A percentile compares a stretch with the other conserved stretches of the same genome.
Conservation (phyloP, 2,329 filamentous ascomycete species). For the Leptographium lundbergii region DNA sequence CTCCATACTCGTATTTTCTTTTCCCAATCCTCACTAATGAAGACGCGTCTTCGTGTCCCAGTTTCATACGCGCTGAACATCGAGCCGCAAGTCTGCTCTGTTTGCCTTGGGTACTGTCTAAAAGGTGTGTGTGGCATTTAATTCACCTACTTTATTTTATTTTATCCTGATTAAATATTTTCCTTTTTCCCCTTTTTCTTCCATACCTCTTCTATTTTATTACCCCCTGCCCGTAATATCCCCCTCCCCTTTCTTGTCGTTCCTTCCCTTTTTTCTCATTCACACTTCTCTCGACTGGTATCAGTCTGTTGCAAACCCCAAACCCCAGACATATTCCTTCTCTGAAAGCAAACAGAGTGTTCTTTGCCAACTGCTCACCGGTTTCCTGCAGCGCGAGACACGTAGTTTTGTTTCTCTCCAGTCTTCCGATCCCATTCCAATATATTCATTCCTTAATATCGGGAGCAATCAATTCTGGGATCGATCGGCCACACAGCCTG, state of each 20-base stretch:
- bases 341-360: not conserved
- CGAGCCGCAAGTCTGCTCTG: not conserved
- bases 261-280: not conserved
- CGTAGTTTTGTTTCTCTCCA: not conserved
- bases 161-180: conserved; percentile 1
- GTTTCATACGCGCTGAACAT: conserved; percentile 1
- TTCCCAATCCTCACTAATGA: not conserved
- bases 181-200: not conserved
- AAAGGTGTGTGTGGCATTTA: not conserved
- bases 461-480: not conserved
- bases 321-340: not conserved
- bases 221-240: conserved; percentile 13
- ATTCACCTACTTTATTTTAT: not conserved
- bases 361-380: not conserved
- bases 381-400: not conserved
- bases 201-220: not conserved
- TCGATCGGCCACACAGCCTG: not conserved
- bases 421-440: not conserved
- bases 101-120: not conserved
- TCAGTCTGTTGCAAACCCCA: not conserved
- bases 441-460: not conserved
- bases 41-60: not conserved
- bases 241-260: conserved; percentile 12
- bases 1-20: not conserved
- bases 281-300: not conserved